These are phyloP conservation scores for Komagataea norvegica DNA, from an alignment of 1,139 yeast genomes.

Conservation along the genomic window DNA sequence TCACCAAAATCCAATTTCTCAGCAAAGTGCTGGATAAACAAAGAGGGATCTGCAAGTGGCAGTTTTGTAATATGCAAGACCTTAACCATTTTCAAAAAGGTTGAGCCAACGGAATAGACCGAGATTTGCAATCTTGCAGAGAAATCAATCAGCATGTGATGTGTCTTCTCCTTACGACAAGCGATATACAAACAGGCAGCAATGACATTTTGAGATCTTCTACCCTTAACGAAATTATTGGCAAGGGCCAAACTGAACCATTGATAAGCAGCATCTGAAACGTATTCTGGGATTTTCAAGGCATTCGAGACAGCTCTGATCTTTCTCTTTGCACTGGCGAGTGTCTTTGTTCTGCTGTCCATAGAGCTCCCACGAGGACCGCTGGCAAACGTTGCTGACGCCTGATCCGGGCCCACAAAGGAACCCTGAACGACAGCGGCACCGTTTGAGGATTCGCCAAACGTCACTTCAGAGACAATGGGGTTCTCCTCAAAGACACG, in stretches of 20 bases:
- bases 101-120: slow-evolving; percentile 92
- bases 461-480: slow-evolving; percentile 91
- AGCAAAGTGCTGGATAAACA: slow-evolving; percentile 91
- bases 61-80: slow-evolving; percentile 67
- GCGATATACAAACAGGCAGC: slow-evolving; percentile 95
- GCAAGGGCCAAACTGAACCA: slow-evolving; percentile 87
- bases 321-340: slow-evolving; percentile 73
- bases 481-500: slow-evolving; percentile 86
- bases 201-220: slow-evolving; percentile 89
- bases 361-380: slow-evolving; percentile 52
- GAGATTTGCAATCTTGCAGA: slow-evolving; percentile 85
- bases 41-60: slow-evolving; percentile 90
- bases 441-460: slow-evolving; percentile 87
- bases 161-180: slow-evolving; percentile 85
- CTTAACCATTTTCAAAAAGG: slow-evolving; percentile 86
- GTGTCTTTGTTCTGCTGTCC: slow-evolving; percentile 85
- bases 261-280: slow-evolving; percentile 79
- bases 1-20: slow-evolving; percentile 77
- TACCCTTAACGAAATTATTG: slow-evolving; percentile 89
- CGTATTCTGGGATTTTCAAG: slow-evolving; percentile 73
- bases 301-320: slow-evolving; percentile 77
- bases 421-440: slow-evolving; percentile 96
- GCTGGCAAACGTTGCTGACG: slow-evolving; percentile 65
- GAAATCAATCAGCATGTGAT: slow-evolving; percentile 93
- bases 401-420: slow-evolving; percentile 84